Base-by-base conservation (phyloP, 164 flowering plant genomes). In the Cinnamomum micranthum region DNA sequence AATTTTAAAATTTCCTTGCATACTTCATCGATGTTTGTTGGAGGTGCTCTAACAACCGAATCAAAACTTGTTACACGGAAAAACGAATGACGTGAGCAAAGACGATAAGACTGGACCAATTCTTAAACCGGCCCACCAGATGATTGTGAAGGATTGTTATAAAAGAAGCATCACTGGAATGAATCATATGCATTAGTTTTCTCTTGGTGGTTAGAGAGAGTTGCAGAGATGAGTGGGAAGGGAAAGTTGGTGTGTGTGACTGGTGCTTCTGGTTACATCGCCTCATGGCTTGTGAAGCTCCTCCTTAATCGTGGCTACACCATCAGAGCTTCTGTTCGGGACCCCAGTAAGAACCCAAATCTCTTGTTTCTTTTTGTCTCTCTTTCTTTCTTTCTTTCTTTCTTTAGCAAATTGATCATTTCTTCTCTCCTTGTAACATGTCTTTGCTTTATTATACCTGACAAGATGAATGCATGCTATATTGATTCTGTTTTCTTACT, bases 231-330 rank as follows among this genome's bases (percentile, higher is more conserved):
- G 77, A 59, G 67, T n/a, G 67, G 68, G 9, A 27, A 19, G 41
- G 76, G 76, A n/a, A 74, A 74, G 71, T 15, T 47, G 67, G 77
- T 70, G 47, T 75, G 77, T 50, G 77, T 75, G 11, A 70, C 77
- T 6, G 73, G 77, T 15, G 77, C 77, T 9, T 75, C 77, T 14
- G 77, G 77, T 5, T 75, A 75, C 73, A 75, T 75, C n/a, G 77
- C 73, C 4, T 75, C 73, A 15, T 70, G 77, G 77, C 69, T 75
- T 59, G 77, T 75, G 73, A 75, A 75, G 60, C 77, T 75, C 22
- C 73, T 75, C 15, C 73, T 75, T 31, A 5, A 41, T 2, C 68
- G 68, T 0, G 77, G 77, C 11, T 70, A 75, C 77, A 62, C 68
- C 24, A 55, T 75, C 62, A 69, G 33, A 12, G 77, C 77, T 72